phyloP scores from a whole-genome alignment of 805 yeast species.

The Saccharomycopsis capsularis region DNA sequence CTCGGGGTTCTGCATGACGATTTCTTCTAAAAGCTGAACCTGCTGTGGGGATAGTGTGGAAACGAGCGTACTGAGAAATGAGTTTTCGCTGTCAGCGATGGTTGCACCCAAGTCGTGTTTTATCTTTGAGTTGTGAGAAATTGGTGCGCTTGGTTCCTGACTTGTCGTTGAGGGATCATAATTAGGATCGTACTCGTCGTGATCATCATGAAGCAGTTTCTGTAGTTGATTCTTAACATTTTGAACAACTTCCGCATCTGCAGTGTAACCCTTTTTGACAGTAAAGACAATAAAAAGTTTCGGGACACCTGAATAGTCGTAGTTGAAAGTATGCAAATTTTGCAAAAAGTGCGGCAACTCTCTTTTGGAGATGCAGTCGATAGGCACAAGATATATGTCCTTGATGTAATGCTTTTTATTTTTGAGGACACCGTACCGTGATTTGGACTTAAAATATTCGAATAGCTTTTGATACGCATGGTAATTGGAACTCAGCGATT shows the following conservation, averaged over 20 bases:
- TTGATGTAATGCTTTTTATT: background rate
- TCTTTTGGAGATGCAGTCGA: background rate
- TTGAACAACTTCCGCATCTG: background rate
- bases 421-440: slow-evolving; percentile 7
- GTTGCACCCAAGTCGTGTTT: too few relatives aligned
- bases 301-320: background rate
- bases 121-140: too few relatives aligned
- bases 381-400: slow-evolving; percentile 10
- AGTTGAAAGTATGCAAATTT: background rate
- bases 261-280: slow-evolving; percentile 5
- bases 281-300: slow-evolving; percentile 10
- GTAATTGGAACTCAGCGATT: background rate
- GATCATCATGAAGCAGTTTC: too few relatives aligned
- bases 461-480: background rate
- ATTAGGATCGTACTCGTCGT: background rate
- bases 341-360: slow-evolving; percentile 9
- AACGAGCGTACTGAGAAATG: background rate
- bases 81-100: background rate
- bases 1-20: background rate
- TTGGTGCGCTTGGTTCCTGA: too few relatives aligned
- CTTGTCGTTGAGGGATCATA: too few relatives aligned
- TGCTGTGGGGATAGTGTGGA: background rate
- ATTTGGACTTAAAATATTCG: slow-evolving; percentile 5
- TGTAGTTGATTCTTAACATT: background rate
- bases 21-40: background rate